phyloP scores from a whole-genome alignment of 345 rosid species.

The Eucalyptus lansdowneana region DNA sequence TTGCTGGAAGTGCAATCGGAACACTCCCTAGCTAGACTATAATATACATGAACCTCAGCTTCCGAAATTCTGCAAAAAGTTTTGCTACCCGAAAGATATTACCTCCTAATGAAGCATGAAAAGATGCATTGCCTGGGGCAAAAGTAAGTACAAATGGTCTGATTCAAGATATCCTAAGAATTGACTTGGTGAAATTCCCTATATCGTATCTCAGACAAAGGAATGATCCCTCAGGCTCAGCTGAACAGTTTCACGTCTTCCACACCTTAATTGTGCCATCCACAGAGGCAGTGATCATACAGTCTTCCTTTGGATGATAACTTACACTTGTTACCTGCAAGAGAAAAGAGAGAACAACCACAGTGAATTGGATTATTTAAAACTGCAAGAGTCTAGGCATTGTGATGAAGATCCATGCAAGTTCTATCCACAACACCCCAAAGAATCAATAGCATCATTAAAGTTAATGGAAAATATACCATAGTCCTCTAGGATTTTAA shows the following conservation, averaged over 20 bases:
- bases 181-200: no score
- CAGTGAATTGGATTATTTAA: neutral
- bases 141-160: no score
- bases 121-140: neutral
- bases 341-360: neutral
- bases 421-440: neutral
- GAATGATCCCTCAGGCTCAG: neutral
- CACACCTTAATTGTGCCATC: slow-evolving; percentile 84
- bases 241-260: slow-evolving; percentile 34
- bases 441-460: neutral
- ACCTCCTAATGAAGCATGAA: neutral
- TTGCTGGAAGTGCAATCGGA: neutral
- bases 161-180: no score
- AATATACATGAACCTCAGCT: neutral
- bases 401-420: neutral
- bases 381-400: neutral
- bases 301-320: slow-evolving; percentile 76
- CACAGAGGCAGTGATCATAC: slow-evolving; percentile 81
- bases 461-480: neutral
- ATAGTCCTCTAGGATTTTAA: neutral
- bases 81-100: neutral
- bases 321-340: slow-evolving; percentile 88
- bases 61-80: neutral
- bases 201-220: no score
- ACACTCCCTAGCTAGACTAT: neutral